Conservation (phyloP, 2,329 filamentous ascomycete species). For the Escovopsis weberi region DNA sequence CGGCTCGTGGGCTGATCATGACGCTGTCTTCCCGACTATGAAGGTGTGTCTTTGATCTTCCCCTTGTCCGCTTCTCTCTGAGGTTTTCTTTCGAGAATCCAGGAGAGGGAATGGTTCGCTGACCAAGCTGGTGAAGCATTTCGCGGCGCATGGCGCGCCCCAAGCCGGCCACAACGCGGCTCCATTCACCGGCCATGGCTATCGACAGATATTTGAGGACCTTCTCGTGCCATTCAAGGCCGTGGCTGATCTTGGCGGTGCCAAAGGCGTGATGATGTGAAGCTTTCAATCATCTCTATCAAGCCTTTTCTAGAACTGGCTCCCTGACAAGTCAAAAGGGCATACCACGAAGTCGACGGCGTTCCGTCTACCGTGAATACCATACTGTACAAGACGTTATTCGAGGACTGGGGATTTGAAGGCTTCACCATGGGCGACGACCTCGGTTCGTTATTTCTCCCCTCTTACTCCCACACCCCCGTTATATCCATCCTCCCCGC, state of each 20-base stretch:
- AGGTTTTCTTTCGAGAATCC: not conserved
- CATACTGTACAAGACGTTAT: constrained; percentile 1
- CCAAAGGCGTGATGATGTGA: constrained; percentile 3
- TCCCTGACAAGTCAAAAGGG: not conserved
- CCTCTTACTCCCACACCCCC: not conserved
- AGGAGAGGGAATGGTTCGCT: not conserved
- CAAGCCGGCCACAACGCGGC: constrained; percentile 2
- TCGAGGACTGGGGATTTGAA: constrained; percentile 3
- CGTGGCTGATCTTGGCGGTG: constrained; percentile 1
- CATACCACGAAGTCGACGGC: constrained; percentile 1
- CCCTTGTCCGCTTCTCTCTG: not conserved
- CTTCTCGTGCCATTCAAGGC: constrained; percentile 3
- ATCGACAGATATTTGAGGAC: constrained; percentile 2
- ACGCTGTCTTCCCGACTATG: constrained; percentile 4
- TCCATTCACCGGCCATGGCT: constrained; percentile 3
- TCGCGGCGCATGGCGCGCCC: not conserved
- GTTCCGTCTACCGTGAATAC: not conserved
- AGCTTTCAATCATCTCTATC: not conserved
- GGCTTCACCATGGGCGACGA: constrained; percentile 3
- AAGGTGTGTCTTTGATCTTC: not conserved
- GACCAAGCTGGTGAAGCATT: not conserved
- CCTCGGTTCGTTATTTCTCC: not conserved
- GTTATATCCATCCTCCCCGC: too few relatives aligned
- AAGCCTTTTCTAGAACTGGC: too few relatives aligned
- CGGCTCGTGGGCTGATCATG: constrained; percentile 1